Evolutionary conservation across 257 asterid species (phyloP), one percentile per base, ranked within the genome.

Genomic region (Scutellaria minor): DNA sequence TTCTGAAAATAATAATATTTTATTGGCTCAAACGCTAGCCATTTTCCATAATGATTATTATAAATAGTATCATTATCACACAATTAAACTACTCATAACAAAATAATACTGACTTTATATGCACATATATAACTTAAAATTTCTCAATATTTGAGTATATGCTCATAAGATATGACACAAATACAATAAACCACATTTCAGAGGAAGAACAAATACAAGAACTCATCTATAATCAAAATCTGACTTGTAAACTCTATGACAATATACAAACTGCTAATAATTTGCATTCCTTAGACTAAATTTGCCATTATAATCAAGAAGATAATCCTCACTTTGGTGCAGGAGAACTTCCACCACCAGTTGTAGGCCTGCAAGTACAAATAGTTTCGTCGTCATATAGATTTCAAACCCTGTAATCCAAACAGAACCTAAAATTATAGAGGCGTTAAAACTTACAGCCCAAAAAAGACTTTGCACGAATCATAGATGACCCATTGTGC

Each of bases 401-500:
- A 31, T 13, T 50, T 15, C 22, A 54, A 18, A 41, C 24, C 5
- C 15, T 13, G 5, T 3, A 45, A 45, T 45, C 50, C 50, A 45
- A 45, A 45, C 50, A 9, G 13, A 45, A 4, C 13, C 13, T 45
- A 2, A 45, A 45, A 13, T 8, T 45, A 31, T 31, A 31, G 37
- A 31, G 37, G 39, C 18, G 9, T 41, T 47, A 14, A 53, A 78
- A 82, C 96, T 84, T 79, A 91, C 95, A 87, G 81, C 48, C 95
- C 95, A 53, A 86, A 79, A 7, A 70, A 83, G 76, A 91, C 97
- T 79, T 91, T 87, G 82, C 76, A 89, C 5, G 95, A 79, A 58
- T 89, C 96, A 39, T 89, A 89, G 67, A 91, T 89, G 60, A 84
- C 90, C 97, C 97, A 91, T 75, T 91, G 96, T 42, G 85, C 85